Evolutionary conservation across 495 filamentous ascomycete genomes (phyloP).

Genomic region (Tetracladium setigerum): DNA sequence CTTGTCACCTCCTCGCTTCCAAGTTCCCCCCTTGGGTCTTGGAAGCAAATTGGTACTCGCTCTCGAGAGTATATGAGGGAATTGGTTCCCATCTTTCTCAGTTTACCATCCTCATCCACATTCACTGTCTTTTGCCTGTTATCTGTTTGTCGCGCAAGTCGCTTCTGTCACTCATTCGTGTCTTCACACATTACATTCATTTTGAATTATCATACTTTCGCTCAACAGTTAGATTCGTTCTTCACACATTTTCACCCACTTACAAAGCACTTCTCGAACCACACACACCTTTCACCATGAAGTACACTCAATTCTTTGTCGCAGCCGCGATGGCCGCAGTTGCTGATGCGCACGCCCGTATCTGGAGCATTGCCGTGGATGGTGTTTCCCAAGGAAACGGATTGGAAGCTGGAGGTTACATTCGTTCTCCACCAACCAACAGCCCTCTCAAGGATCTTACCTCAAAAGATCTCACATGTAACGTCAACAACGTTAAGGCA

Average conservation of each 20-base stretch:
- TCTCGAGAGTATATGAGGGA: too few species aligned
- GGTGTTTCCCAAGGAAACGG: slow-evolving; percentile 34
- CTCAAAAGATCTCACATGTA: slow-evolving; percentile 36
- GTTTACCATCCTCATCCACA: too few species aligned
- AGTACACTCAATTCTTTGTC: slow-evolving; percentile 24
- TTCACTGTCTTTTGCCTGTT: background rate
- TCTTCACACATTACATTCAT: background rate
- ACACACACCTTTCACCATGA: slow-evolving; percentile 26
- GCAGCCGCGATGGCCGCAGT: slow-evolving; percentile 28
- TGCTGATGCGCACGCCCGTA: slow-evolving; percentile 36
- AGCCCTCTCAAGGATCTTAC: slow-evolving; percentile 42
- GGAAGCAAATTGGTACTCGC: too few species aligned
- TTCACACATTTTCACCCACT: background rate
- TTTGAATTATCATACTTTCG: background rate
- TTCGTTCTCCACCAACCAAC: slow-evolving; percentile 41
- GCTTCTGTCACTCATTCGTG: background rate
- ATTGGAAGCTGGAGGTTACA: slow-evolving; percentile 29
- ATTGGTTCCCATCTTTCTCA: too few species aligned
- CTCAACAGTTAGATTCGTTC: background rate
- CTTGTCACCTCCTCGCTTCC: too few species aligned
- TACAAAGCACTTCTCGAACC: background rate
- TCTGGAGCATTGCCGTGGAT: slow-evolving; percentile 38
- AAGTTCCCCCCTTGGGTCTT: too few species aligned
- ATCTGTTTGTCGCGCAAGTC: slow-evolving; percentile 6
- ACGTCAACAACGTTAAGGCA: slow-evolving; percentile 29